Evolutionary conservation across 495 filamentous ascomycete species (phyloP), one percentile per base, ranked within the genome.

Genomic region (Penicillium robsamsonii): DNA sequence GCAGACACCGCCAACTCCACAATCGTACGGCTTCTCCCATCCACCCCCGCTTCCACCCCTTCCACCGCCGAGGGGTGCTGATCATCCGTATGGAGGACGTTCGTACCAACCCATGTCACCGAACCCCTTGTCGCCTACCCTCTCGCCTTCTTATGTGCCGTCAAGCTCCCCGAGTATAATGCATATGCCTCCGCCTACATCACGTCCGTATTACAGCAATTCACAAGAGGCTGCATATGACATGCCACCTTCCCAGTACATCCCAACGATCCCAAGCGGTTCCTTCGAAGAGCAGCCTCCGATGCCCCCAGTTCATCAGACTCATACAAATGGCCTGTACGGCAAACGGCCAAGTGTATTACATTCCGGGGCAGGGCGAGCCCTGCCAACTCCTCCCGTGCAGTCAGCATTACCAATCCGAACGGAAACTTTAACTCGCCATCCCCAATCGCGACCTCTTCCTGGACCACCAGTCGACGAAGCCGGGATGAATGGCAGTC

Each of bases 391-490:
- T 1, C 70, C 67, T 2, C 70, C 73, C 4, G 71, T 73, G 6
- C 75, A 76, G 43, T 76, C 78, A 45, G 69, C 73, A 24, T 73
- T 72, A n/a, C 78, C 77, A 47, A 77, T 73, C 55, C 73, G 84
- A 48, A 77, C 74, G 1, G 78, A 81, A 53, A 84, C 82, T 5
- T 57, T 79, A 33, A 79, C 73, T 13, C 76, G 82, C 56, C 81
- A 88, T 61, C 82, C 81, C 7, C 81, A 85, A 49, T 68, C 77
- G 5, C 74, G 85, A 25, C 86, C 87, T 20, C 69, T 90, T 20
- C 87, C 87, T 13, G 78, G 80, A 13, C 82, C 81, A 18, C 81
- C 80, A 8, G 56, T 74, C 15, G 80, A 81, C 27, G 77, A 79
- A 31, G 53, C 59, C 20, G 71, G 71, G 17, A 18, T 17, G 2